Conservation (phyloP, 2,329 filamentous ascomycete species). For the Aspergillus phoenicis region DNA sequence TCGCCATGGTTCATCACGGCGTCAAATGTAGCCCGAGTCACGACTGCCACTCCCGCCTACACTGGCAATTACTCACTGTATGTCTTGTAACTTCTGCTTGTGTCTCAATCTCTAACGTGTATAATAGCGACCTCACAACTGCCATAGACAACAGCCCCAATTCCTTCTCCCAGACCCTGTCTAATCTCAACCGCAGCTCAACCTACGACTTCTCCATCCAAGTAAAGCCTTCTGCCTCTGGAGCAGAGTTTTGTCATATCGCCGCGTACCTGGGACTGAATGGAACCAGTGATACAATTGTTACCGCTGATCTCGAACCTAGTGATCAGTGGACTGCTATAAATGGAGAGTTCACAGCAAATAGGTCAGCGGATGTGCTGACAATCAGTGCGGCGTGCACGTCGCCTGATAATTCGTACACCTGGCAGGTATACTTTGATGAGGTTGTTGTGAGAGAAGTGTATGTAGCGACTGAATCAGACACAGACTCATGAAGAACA, state of each 20-base stretch:
- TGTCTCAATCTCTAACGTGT: neutral
- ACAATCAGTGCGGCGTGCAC: conserved; percentile 23
- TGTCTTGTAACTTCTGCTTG: neutral
- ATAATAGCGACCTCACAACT: conserved; percentile 22
- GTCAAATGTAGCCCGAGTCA: conserved; percentile 23
- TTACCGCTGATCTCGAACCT: conserved; percentile 9
- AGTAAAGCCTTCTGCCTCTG: conserved; percentile 14
- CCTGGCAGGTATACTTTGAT: conserved; percentile 25
- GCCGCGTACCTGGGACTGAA: conserved; percentile 23
- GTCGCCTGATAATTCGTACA: conserved; percentile 21
- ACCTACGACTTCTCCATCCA: conserved; percentile 24
- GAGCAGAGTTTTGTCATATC: conserved; percentile 20
- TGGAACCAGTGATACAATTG: conserved; percentile 19
- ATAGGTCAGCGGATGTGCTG: conserved; percentile 15
- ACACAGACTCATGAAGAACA: no score
- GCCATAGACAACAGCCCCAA: conserved; percentile 25
- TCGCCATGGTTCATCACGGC: conserved; percentile 24
- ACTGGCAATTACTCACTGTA: conserved; percentile 27
- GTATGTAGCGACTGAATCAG: neutral
- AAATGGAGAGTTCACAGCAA: conserved; percentile 18
- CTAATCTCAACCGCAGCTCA: conserved; percentile 13
- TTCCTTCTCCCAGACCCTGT: conserved; percentile 24
- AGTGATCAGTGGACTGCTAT: conserved; percentile 23
- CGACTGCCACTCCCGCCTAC: conserved; percentile 20
- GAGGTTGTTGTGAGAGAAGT: conserved; percentile 18